These are phyloP conservation scores for Pisolithus tinctorius DNA, from an alignment of 768 basidiomycete genomes.

Conservation along the genomic window DNA sequence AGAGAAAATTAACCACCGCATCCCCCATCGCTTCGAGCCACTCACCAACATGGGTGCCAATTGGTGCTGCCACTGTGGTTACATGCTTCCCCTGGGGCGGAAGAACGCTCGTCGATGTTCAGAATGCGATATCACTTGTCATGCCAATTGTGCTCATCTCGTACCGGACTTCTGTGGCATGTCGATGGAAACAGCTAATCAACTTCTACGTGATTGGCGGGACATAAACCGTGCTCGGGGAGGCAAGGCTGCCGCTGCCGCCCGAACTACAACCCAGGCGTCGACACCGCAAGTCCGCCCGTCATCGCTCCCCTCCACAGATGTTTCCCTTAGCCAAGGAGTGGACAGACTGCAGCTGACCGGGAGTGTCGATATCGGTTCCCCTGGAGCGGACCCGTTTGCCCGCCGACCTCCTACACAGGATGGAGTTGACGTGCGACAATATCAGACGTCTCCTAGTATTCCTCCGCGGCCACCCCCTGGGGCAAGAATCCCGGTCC, in stretches of 20 bases:
- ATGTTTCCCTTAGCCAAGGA: conserved; percentile 26
- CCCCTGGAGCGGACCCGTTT: conserved; percentile 18
- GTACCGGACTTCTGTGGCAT: conserved; percentile 99
- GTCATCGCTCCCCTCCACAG: conserved; percentile 26
- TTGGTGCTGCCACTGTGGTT: conserved; percentile 99
- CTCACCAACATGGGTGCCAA: conserved; percentile 96
- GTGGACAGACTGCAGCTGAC: conserved; percentile 45
- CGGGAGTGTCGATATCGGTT: conserved; percentile 31
- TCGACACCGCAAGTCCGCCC: conserved; percentile 25
- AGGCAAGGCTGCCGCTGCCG: conserved; percentile 36
- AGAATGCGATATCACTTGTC: conserved; percentile 95
- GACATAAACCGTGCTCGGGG: conserved; percentile 77
- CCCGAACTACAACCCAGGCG: conserved; percentile 25
- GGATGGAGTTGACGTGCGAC: conserved; percentile 36
- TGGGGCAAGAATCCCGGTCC: conserved; percentile 33
- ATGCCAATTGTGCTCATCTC: conserved; percentile 94
- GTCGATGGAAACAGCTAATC: conserved; percentile 99
- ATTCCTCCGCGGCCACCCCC: conserved; percentile 29
- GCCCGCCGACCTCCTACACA: conserved; percentile 21
- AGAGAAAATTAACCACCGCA: conserved; percentile 98
- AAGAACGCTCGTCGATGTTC: conserved; percentile 96
- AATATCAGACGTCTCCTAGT: conserved; percentile 30
- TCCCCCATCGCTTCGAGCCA: conserved; percentile 96
- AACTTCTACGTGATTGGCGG: conserved; percentile 81
- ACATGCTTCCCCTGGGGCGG: conserved; percentile 92